Conservation (phyloP, 2,329 filamentous ascomycete genomes). For the Aureobasidium namibiae region DNA sequence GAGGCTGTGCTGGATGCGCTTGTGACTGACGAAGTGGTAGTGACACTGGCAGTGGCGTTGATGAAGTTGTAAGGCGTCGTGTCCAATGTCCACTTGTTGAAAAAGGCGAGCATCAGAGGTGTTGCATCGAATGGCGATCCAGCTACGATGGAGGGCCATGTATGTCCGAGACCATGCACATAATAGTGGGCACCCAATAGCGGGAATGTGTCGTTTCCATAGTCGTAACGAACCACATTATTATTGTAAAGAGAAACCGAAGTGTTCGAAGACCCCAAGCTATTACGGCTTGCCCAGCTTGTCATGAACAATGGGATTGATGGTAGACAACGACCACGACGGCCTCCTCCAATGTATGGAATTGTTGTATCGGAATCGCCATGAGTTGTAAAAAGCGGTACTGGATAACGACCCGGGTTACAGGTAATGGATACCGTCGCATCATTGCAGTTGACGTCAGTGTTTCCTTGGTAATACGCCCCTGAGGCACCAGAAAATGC, state of each 20-base stretch:
- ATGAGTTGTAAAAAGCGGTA: constrained; percentile 39
- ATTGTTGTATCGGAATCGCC: constrained; percentile 35
- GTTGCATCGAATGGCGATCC: constrained; percentile 17
- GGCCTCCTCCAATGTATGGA: constrained; percentile 30
- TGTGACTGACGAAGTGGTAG: neutral
- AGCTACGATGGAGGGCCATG: constrained; percentile 30
- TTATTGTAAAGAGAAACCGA: constrained; percentile 22
- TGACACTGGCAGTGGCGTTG: neutral
- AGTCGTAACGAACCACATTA: constrained; percentile 25
- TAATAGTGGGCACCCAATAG: constrained; percentile 33
- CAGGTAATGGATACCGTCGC: constrained; percentile 20
- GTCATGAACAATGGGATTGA: constrained; percentile 27
- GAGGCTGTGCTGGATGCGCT: constrained; percentile 10
- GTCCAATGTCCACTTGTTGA: constrained; percentile 18
- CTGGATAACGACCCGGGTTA: constrained; percentile 20
- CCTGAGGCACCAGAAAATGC: constrained; percentile 43
- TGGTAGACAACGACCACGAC: constrained; percentile 21
- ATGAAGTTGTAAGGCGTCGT: constrained; percentile 11
- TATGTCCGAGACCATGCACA: constrained; percentile 31
- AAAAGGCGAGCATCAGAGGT: constrained; percentile 19
- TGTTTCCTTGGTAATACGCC: constrained; percentile 35
- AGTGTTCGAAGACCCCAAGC: constrained; percentile 19
- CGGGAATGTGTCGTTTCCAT: constrained; percentile 13
- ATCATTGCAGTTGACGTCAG: constrained; percentile 15
- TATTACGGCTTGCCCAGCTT: constrained; percentile 31